Evolutionary conservation across 1,139 yeast species (phyloP).

Genomic region (Nakaseomyces glabratus): DNA sequence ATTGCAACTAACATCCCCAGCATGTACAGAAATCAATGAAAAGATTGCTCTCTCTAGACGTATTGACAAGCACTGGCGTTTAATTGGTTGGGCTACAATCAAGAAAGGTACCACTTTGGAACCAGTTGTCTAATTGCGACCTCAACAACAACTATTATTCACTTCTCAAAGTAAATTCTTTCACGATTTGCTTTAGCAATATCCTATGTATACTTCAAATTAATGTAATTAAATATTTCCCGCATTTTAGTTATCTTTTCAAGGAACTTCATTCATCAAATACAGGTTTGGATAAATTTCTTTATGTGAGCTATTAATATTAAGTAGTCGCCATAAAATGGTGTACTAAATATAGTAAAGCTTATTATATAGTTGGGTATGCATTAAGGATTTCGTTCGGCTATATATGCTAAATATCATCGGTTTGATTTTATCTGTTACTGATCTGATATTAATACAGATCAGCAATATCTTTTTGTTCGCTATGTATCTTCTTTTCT

Average conservation of each 20-base stretch:
- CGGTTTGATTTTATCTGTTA: too few relatives aligned
- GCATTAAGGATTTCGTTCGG: too few relatives aligned
- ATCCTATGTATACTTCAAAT: slow-evolving; percentile 8
- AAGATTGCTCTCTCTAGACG: slow-evolving; percentile 98
- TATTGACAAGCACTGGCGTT: slow-evolving; percentile 99
- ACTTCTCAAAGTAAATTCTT: too few relatives aligned
- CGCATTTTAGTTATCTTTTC: slow-evolving; percentile 5
- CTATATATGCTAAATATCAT: too few relatives aligned
- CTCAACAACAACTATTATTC: too few relatives aligned
- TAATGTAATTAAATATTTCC: slow-evolving; percentile 6
- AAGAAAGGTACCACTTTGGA: slow-evolving; percentile 88
- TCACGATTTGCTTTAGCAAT: too few relatives aligned
- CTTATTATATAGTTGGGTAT: too few relatives aligned
- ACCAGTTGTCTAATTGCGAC: slow-evolving; percentile 44
- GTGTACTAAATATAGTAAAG: too few relatives aligned
- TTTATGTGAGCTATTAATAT: too few relatives aligned
- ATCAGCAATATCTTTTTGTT: slow-evolving; percentile 3
- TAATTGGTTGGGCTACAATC: slow-evolving; percentile 99
- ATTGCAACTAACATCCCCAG: slow-evolving; percentile 92
- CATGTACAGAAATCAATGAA: slow-evolving; percentile 96
- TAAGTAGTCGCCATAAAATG: too few relatives aligned
- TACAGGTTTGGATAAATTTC: too few relatives aligned
- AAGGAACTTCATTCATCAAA: too few relatives aligned
- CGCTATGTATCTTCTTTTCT: not conserved
- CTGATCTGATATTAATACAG: slow-evolving; percentile 1